A percentile compares a stretch with the other conserved stretches of the same genome.
These are phyloP conservation scores for Cardamine resedifolia DNA, from an alignment of 345 rosid genomes.

Conservation along the genomic window DNA sequence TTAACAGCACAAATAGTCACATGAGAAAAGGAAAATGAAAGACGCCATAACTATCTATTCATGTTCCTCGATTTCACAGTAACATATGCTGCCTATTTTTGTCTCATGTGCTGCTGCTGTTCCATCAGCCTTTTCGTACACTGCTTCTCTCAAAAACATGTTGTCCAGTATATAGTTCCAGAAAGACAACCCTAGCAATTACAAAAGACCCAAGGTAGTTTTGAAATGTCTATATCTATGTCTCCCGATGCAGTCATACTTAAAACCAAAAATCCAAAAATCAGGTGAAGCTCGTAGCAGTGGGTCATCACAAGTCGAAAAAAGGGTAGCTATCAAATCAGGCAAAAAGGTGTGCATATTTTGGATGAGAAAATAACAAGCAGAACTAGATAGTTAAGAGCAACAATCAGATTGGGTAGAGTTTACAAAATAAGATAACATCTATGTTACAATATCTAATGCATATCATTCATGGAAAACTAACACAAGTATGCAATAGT, in stretches of 20 bases:
- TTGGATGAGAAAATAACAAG: background rate
- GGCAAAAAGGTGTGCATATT: background rate
- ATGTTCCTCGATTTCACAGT: background rate
- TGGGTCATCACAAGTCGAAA: too few relatives aligned
- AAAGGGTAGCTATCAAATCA: background rate
- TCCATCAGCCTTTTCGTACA: background rate
- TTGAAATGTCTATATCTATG: background rate
- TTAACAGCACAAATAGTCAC: background rate
- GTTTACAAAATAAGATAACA: background rate
- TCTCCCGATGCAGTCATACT: background rate
- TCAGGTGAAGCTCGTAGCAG: background rate
- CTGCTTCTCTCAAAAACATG: background rate
- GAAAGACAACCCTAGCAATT: background rate
- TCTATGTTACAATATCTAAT: background rate
- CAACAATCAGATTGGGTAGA: background rate
- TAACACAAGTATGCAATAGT: background rate
- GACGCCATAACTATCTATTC: background rate
- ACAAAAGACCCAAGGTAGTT: background rate
- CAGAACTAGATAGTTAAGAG: background rate
- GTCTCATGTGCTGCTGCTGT: background rate
- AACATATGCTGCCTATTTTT: background rate
- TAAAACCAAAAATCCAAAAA: background rate
- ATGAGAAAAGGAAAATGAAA: background rate
- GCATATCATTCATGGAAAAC: background rate
- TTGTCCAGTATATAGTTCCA: background rate